These are phyloP conservation scores for Candida germanica DNA, from an alignment of 805 yeast species.

Conservation along the genomic window DNA sequence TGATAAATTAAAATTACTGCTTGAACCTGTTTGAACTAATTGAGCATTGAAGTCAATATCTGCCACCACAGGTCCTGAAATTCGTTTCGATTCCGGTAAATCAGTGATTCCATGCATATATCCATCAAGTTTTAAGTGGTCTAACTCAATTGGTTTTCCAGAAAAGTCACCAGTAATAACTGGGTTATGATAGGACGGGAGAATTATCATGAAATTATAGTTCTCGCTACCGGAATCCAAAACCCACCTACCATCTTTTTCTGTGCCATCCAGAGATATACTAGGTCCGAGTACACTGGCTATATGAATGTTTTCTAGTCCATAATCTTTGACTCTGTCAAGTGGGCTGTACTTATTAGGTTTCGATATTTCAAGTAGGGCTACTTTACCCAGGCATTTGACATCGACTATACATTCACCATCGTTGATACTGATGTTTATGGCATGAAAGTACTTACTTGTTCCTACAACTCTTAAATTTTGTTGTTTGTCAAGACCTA, in stretches of 20 bases:
- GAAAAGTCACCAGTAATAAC: background rate
- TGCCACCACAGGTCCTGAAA: background rate
- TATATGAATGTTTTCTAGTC: slow-evolving; percentile 3
- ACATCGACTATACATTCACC: background rate
- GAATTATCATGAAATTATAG: slow-evolving; percentile 4
- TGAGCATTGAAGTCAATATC: slow-evolving; percentile 1
- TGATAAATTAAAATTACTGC: background rate
- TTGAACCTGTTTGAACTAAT: background rate
- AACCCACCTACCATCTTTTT: background rate
- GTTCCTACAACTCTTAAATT: slow-evolving; percentile 16
- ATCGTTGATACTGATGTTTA: slow-evolving; percentile 7
- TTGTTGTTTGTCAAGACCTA: slow-evolving; percentile 12
- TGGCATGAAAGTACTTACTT: slow-evolving; percentile 29
- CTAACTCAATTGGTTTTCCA: background rate
- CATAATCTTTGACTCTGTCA: slow-evolving; percentile 3
- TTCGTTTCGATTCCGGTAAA: slow-evolving; percentile 3
- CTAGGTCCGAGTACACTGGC: background rate
- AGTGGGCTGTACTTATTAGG: slow-evolving; percentile 6
- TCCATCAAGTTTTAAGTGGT: slow-evolving; percentile 3
- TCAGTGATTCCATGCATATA: slow-evolving; percentile 1
- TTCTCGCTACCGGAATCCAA: background rate
- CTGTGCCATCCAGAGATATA: background rate
- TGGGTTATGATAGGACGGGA: background rate
- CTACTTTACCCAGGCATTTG: background rate
- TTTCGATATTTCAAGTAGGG: slow-evolving; percentile 3